Base-by-base conservation (phyloP, 2,329 filamentous ascomycete genomes). In the Karstenula rhodostoma region DNA sequence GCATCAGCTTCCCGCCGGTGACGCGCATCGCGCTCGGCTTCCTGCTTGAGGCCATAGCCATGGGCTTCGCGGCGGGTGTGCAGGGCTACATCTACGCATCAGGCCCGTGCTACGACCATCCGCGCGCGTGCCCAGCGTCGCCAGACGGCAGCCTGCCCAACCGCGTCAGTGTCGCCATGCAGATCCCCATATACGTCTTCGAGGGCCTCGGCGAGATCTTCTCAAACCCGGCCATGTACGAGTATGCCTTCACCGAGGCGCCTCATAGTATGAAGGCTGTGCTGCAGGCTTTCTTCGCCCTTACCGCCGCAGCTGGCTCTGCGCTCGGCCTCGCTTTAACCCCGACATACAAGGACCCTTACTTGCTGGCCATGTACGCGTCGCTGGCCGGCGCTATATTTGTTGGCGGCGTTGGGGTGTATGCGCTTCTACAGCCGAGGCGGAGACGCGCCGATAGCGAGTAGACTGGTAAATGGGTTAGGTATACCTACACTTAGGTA, bases 171-270 rank as follows among this genome's bases (percentile, higher is more conserved):
- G 69, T 80, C 3, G 77, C 73, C 67, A 37, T 76, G 0, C 78
- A 81, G 56, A 48, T 72, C 2, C 78, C 78, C 0, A 65, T 72
- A 1, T 78, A 78, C 57, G 65, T 79, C 22, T 56, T 72, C 3
- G 65, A 77, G 0, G 76, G 77, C 0, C 47, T 79, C 4, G 76
- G 72, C 0, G 79, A 81, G 66, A 77, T 81, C 29, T 69, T 82
- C 10, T 74, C 73, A 4, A 67, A 78, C 46, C 72, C 76, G 4
- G 78, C 79, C 0, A 71, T 71, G 5, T 73, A 69, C 25, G 79
- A 81, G 59, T 79, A 77, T 50, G 71, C 75, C 0, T 82, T 81
- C 62, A 70, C 66, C 40, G 67, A 78, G 43, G 77, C 79, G 0
- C 79, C 78, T 0, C 69, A 68, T 17, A 70, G 71, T 6, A 80